A percentile compares a stretch with the other conserved stretches of the same genome.
These are phyloP conservation scores for Lathyrus aphaca DNA, from an alignment of 306 rosid genomes.

Conservation along the genomic window DNA sequence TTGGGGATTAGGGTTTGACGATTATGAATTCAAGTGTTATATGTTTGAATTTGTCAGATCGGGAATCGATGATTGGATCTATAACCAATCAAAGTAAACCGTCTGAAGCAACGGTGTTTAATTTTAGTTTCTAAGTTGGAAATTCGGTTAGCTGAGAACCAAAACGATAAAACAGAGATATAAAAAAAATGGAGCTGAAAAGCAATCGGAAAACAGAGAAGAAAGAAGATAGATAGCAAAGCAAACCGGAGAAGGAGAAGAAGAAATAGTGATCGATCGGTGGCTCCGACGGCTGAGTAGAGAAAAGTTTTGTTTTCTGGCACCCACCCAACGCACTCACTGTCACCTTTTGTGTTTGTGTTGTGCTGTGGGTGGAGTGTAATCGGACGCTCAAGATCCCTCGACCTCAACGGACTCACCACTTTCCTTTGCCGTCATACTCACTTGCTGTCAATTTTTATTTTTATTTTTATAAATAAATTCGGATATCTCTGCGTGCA, in stretches of 20 bases:
- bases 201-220: slow-evolving; percentile 24
- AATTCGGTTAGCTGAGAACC: not conserved
- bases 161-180: not conserved
- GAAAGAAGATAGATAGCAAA: slow-evolving; percentile 14
- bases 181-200: slow-evolving; percentile 23
- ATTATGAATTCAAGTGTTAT: not conserved
- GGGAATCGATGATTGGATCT: slow-evolving; percentile 40
- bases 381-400: slow-evolving; percentile 46
- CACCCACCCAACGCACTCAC: not conserved
- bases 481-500: no score
- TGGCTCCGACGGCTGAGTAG: not conserved
- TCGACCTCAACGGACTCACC: slow-evolving; percentile 42
- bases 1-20: slow-evolving; percentile 35
- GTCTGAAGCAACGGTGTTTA: not conserved
- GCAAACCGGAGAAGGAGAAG: slow-evolving; percentile 31
- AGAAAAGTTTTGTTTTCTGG: not conserved
- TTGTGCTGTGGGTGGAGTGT: not conserved
- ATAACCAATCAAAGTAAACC: slow-evolving; percentile 26
- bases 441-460: not conserved
- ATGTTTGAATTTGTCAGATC: slow-evolving; percentile 36
- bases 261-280: not conserved
- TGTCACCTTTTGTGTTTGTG: not conserved
- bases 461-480: no score
- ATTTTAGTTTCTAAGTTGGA: no score
- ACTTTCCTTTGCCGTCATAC: slow-evolving; percentile 45